phyloP scores from a whole-genome alignment of 805 yeast genomes.

The Candida andamanensis region DNA sequence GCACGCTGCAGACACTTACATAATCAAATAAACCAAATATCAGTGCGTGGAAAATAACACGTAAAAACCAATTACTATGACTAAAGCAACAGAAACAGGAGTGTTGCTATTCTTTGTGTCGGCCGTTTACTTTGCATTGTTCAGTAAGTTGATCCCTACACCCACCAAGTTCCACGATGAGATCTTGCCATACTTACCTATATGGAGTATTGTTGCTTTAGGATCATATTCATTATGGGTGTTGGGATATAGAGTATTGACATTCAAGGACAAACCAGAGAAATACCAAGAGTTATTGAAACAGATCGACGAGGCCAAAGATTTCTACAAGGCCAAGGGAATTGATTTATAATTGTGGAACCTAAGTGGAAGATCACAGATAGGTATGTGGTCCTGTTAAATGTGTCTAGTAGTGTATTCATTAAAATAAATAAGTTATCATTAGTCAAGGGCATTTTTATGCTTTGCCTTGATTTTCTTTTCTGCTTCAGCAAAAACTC shows the following conservation, averaged over 20 bases:
- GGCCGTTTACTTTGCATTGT: constrained; percentile 50
- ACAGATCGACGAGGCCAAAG: constrained; percentile 60
- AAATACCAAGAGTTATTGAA: constrained; percentile 57
- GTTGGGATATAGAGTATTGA: constrained; percentile 62
- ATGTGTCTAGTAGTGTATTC: too few species aligned
- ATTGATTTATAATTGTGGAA: constrained; percentile 40
- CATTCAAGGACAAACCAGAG: constrained; percentile 67
- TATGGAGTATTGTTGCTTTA: constrained; percentile 64
- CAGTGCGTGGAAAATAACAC: background rate
- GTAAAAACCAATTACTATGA: constrained; percentile 35
- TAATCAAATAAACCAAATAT: constrained; percentile 2
- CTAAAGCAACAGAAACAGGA: constrained; percentile 61
- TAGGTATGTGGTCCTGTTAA: too few species aligned
- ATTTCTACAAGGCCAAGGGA: constrained; percentile 50
- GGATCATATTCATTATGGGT: constrained; percentile 67
- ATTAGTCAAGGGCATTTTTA: background rate
- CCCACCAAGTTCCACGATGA: constrained; percentile 44
- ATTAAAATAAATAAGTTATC: background rate
- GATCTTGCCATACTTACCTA: constrained; percentile 62
- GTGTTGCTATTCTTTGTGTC: constrained; percentile 41
- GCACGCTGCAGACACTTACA: constrained; percentile 2
- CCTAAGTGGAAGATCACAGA: too few species aligned
- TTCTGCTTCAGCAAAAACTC: constrained; percentile 82
- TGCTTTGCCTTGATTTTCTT: constrained; percentile 45
- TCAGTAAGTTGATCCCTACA: constrained; percentile 50